Base-by-base conservation (phyloP, 495 filamentous ascomycete species). In the Evernia prunastri region DNA sequence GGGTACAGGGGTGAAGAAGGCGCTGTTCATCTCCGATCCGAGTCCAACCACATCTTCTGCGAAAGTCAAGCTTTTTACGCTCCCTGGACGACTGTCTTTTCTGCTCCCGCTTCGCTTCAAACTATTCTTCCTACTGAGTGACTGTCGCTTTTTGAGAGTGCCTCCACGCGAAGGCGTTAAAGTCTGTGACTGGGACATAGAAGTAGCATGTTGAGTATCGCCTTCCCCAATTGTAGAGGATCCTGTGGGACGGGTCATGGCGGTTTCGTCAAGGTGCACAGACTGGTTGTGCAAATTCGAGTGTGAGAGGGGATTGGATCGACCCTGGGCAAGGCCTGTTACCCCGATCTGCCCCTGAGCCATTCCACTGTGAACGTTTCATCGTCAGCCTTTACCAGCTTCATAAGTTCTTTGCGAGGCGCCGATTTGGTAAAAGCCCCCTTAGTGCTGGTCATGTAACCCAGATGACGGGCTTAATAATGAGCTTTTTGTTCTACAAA, bases 1-100 rank as follows among this genome's bases (percentile, higher is more conserved):
- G 10, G 94, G 95, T 31, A 98, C 86, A 1, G 94, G 94, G 51
- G 89, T 87, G 71, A 85, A 86, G 73, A 96, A 97, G 20, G 87
- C 88, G 72, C 89, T 96, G 66, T 94, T 91, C 61, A 80, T 75
- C 69, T 94, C 86, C 20, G 60, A 45, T 47, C 90, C 86, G 43
- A 80, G 77, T 54, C 87, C 87, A 37, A 83, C 82, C 12, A 65
- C 71, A 56, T 76, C 79, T 47, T 84, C 82, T 42, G 79, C 89
- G 58, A 90, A 78, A 45, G 80, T 85, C 56, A 90, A 75, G 69
- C 89, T 91, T 65, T 84, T 84, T 43, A 94, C 89, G 72, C 91
- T 95, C 20, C 89, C 91, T 15, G 92, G 89, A 64, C 85, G 86
- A 75, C 87, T 84, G 67, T 84, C 89, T 43, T 87, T 77, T 31